These are phyloP conservation scores for Rhodamnia argentea DNA, from an alignment of 345 rosid genomes.

Conservation along the genomic window DNA sequence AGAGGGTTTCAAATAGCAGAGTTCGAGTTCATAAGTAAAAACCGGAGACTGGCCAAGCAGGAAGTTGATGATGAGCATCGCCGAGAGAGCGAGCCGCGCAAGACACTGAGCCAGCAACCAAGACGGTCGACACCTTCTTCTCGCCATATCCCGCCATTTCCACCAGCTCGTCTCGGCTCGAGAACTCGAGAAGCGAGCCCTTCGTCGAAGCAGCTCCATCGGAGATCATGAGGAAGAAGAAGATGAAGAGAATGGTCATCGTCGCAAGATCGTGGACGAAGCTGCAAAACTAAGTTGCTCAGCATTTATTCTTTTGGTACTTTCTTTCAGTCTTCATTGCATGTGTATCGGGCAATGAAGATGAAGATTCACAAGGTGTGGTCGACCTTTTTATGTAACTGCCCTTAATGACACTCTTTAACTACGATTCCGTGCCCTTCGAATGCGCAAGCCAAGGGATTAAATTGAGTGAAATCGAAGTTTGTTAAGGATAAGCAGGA, in stretches of 20 bases:
- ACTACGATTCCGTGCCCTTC: background rate
- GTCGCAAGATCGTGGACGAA: background rate
- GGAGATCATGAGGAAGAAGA: slow-evolving; percentile 1
- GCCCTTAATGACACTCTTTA: background rate
- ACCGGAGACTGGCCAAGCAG: slow-evolving; percentile 11
- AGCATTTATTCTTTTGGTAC: background rate
- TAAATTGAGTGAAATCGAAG: background rate
- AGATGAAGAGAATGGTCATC: background rate
- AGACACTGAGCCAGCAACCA: slow-evolving; percentile 38
- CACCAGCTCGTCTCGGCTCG: slow-evolving; percentile 47
- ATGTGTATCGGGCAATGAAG: background rate
- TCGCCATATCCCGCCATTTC: slow-evolving; percentile 62
- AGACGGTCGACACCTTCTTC: slow-evolving; percentile 51
- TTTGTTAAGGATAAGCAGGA: background rate
- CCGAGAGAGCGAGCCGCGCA: slow-evolving; percentile 9
- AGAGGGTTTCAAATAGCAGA: background rate
- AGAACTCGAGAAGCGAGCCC: background rate
- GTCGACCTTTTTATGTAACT: background rate
- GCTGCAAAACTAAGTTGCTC: background rate
- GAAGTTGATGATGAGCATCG: background rate
- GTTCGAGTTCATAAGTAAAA: background rate
- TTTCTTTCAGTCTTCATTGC: background rate
- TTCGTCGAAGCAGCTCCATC: background rate
- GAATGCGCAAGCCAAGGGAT: background rate
- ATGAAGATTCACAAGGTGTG: background rate